Percentiles rank a stretch among this genome's conserved stretches.
These are phyloP conservation scores for Linnemannia elongata DNA, from an alignment of 192 early-diverging fungal genomes.

Conservation along the genomic window DNA sequence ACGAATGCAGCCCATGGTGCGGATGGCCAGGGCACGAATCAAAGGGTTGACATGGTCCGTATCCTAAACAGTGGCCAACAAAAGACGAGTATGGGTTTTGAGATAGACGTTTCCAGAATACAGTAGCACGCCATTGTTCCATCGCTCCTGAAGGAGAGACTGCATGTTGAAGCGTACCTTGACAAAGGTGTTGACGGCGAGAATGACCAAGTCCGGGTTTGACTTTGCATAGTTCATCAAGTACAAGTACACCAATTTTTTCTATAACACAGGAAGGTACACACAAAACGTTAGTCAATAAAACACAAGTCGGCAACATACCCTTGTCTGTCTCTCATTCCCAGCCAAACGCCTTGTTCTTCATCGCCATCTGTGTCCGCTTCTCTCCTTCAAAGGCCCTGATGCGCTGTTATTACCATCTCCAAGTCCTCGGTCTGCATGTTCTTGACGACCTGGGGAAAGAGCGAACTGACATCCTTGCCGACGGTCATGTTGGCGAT, in stretches of 20 bases:
- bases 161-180: slow-evolving; percentile 67
- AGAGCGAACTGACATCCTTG: slow-evolving; percentile 94
- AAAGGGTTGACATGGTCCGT: slow-evolving; percentile 94
- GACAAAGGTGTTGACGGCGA: slow-evolving; percentile 97
- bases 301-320: neutral
- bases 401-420: slow-evolving; percentile 22
- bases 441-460: slow-evolving; percentile 98
- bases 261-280: slow-evolving; percentile 56
- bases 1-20: slow-evolving; percentile 97
- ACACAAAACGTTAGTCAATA: neutral
- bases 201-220: slow-evolving; percentile 94
- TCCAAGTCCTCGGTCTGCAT: slow-evolving; percentile 99
- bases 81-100: neutral
- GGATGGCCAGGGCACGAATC: slow-evolving; percentile 93
- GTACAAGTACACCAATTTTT: slow-evolving; percentile 97
- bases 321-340: neutral
- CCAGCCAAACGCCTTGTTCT: neutral
- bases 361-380: no score
- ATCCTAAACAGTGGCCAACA: slow-evolving; percentile 67
- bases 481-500: slow-evolving; percentile 99
- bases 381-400: neutral
- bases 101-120: neutral
- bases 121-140: neutral
- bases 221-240: slow-evolving; percentile 97
- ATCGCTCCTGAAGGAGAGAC: neutral